phyloP scores from a whole-genome alignment of 805 yeast species.

The Blastobotrys parvus region DNA sequence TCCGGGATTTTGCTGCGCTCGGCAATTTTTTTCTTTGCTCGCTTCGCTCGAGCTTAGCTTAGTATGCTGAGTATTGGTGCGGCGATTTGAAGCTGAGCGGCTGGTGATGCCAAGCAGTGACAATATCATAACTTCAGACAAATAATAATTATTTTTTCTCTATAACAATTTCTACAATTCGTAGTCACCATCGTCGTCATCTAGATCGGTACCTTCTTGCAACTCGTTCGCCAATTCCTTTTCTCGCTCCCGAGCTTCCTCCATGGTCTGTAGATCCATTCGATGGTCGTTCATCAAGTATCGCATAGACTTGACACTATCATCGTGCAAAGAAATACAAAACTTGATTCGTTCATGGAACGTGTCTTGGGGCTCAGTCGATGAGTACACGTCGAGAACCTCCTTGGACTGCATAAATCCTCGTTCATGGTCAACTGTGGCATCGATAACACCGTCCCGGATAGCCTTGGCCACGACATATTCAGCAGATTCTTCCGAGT shows the following conservation, averaged over 20 bases:
- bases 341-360: conserved; percentile 92
- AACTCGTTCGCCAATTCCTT: conserved; percentile 39
- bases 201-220: conserved; percentile 35
- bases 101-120: no score
- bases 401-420: conserved; percentile 92
- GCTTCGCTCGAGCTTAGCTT: no score
- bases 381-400: conserved; percentile 75
- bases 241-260: conserved; percentile 50
- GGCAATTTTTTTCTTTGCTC: no score
- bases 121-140: no score
- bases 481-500: conserved; percentile 92
- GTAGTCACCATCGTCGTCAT: conserved; percentile 34
- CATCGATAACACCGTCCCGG: conserved; percentile 95
- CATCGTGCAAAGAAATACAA: conserved; percentile 84
- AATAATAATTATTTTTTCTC: no score
- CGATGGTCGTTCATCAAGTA: conserved; percentile 58
- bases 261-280: conserved; percentile 41
- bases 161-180: no score
- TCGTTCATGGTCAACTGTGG: conserved; percentile 79
- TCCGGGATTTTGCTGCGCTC: no score
- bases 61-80: no score
- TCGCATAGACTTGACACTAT: conserved; percentile 89
- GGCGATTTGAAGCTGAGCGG: no score
- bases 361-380: conserved; percentile 75
- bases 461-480: conserved; percentile 95